These are phyloP conservation scores for Effrenium voratum DNA, from an alignment of 73 alveolate genomes.

Conservation along the genomic window DNA sequence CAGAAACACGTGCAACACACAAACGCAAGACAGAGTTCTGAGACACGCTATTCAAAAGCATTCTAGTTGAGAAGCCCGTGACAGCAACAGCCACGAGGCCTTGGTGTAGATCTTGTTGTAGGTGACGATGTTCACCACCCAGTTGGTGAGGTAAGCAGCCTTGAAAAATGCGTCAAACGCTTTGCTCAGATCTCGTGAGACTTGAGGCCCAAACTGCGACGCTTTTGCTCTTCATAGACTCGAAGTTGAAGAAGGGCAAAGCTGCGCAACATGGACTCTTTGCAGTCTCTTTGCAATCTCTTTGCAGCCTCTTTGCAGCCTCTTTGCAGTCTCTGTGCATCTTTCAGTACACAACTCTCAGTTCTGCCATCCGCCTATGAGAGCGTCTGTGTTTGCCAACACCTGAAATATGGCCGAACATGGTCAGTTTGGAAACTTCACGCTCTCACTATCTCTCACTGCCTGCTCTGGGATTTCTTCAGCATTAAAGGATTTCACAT, in stretches of 20 bases:
- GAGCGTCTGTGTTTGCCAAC: conserved; percentile 50
- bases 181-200: neutral
- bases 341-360: too few relatives aligned
- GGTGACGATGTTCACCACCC: conserved; percentile 88
- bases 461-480: conserved; percentile 97
- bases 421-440: neutral
- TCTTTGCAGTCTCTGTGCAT: too few relatives aligned
- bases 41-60: too few relatives aligned
- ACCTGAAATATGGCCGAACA: neutral
- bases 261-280: neutral
- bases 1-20: too few relatives aligned
- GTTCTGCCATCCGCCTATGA: conserved; percentile 17
- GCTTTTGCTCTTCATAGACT: conserved; percentile 67
- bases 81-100: too few relatives aligned
- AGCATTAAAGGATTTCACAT: conserved; percentile 97
- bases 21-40: too few relatives aligned
- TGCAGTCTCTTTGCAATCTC: too few relatives aligned
- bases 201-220: neutral
- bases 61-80: too few relatives aligned
- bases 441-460: neutral
- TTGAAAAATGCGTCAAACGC: neutral
- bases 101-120: conserved; percentile 89
- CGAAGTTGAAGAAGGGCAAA: conserved; percentile 34
- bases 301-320: neutral
- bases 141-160: conserved; percentile 73